Evolutionary conservation across 1,139 yeast species (phyloP).

Genomic region (Taphrina pruni): DNA sequence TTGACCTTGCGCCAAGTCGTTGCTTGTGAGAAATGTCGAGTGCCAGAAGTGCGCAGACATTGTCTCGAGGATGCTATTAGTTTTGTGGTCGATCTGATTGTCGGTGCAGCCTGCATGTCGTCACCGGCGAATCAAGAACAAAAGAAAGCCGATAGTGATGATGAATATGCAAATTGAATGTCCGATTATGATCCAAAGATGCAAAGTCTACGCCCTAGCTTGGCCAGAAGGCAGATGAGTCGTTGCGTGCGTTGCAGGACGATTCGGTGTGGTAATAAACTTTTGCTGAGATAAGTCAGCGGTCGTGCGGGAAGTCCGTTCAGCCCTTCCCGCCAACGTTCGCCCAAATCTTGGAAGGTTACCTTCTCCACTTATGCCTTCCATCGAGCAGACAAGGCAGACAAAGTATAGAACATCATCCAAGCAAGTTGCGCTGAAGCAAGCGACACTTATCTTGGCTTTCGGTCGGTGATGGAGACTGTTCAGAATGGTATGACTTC

Average conservation of each 20-base stretch:
- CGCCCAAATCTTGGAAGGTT: not conserved
- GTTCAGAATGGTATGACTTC: not conserved
- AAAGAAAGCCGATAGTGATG: not conserved
- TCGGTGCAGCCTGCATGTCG: not conserved
- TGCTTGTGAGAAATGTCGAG: slow-evolving; percentile 21
- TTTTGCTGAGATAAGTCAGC: slow-evolving; percentile 18
- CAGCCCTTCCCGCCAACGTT: not conserved
- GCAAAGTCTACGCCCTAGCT: no score
- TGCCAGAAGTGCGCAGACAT: not conserved
- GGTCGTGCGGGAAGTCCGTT: not conserved
- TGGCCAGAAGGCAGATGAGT: no score
- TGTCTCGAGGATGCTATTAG: not conserved
- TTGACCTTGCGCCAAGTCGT: slow-evolving; percentile 26
- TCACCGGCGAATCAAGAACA: not conserved
- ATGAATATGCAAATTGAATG: not conserved
- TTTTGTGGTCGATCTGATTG: slow-evolving; percentile 3
- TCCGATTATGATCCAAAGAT: not conserved
- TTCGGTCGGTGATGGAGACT: not conserved
- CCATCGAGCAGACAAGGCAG: no score
- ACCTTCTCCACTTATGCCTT: no score
- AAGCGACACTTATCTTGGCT: no score
- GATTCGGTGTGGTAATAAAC: slow-evolving; percentile 13
- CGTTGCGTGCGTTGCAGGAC: not conserved
- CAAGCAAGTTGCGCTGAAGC: no score
- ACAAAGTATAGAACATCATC: no score